phyloP scores from a whole-genome alignment of 768 basidiomycete species.

The Leucocoprinus leucothites region DNA sequence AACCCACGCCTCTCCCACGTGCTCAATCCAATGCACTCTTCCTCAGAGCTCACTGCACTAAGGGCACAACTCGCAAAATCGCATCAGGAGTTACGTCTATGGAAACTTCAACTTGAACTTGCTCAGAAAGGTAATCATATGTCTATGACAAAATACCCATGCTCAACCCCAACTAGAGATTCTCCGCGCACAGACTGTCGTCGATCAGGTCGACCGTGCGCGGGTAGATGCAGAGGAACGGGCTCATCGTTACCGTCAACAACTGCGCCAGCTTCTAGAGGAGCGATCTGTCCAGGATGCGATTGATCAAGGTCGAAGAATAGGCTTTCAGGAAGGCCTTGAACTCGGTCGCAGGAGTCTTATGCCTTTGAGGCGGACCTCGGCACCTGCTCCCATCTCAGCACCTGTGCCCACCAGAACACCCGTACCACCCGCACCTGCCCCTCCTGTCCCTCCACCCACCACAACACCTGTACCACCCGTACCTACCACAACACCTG shows the following conservation, averaged over 20 bases:
- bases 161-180: slow-evolving; percentile 36
- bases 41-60: slow-evolving; percentile 28
- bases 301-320: slow-evolving; percentile 48
- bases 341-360: slow-evolving; percentile 25
- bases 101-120: slow-evolving; percentile 54
- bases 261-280: slow-evolving; percentile 41
- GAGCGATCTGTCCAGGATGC: slow-evolving; percentile 46
- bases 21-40: slow-evolving; percentile 16
- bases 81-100: slow-evolving; percentile 49
- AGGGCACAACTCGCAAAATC: slow-evolving; percentile 29
- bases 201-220: slow-evolving; percentile 45
- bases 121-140: slow-evolving; percentile 44
- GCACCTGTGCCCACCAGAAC: slow-evolving; percentile 1
- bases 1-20: slow-evolving; percentile 5
- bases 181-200: slow-evolving; percentile 47
- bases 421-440: not conserved
- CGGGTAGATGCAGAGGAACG: slow-evolving; percentile 47
- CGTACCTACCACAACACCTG: slow-evolving; percentile 2
- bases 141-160: not conserved
- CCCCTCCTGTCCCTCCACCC: not conserved
- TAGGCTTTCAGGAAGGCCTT: slow-evolving; percentile 50
- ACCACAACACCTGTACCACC: slow-evolving; percentile 19
- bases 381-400: no score
- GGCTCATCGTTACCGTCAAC: slow-evolving; percentile 41
- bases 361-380: no score